A percentile compares a stretch with the other conserved stretches of the same genome.
Evolutionary conservation across 441 rosid species (phyloP).

Genomic region (Daphne laureola): DNA sequence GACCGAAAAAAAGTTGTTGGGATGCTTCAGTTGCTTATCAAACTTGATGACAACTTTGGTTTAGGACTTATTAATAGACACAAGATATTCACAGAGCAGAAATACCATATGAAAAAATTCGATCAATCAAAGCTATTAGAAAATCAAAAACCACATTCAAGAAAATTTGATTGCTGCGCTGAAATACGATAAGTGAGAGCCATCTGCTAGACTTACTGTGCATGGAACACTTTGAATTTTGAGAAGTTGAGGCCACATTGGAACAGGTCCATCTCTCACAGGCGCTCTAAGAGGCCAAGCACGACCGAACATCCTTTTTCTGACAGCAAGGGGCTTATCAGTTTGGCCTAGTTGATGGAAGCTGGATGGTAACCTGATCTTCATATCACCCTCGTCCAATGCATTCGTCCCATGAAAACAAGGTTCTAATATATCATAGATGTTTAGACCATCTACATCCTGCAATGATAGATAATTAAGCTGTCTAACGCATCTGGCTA

Average conservation of each 20-base stretch:
- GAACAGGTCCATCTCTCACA: slow-evolving; percentile 72
- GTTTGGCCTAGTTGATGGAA: slow-evolving; percentile 51
- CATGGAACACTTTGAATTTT: slow-evolving; percentile 33
- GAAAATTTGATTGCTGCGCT: no score
- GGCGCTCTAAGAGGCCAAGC: slow-evolving; percentile 82
- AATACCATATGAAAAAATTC: no score
- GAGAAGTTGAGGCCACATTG: slow-evolving; percentile 79
- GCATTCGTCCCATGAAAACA: slow-evolving; percentile 39
- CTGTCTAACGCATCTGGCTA: neutral
- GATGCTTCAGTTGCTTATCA: no score
- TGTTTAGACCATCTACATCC: slow-evolving; percentile 42
- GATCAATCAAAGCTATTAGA: slow-evolving; percentile 1
- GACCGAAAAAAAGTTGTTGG: no score
- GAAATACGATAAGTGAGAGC: no score
- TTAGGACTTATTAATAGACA: no score
- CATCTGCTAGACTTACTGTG: slow-evolving; percentile 35
- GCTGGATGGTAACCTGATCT: slow-evolving; percentile 59
- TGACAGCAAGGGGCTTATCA: slow-evolving; percentile 62
- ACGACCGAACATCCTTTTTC: slow-evolving; percentile 84
- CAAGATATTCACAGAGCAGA: no score
- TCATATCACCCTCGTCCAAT: slow-evolving; percentile 10
- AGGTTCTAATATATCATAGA: slow-evolving; percentile 78
- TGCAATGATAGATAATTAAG: slow-evolving; percentile 19
- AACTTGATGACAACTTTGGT: no score
- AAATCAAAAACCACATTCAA: neutral